phyloP scores from a whole-genome alignment of 2,329 filamentous ascomycete genomes.

The Epichloe festucae region DNA sequence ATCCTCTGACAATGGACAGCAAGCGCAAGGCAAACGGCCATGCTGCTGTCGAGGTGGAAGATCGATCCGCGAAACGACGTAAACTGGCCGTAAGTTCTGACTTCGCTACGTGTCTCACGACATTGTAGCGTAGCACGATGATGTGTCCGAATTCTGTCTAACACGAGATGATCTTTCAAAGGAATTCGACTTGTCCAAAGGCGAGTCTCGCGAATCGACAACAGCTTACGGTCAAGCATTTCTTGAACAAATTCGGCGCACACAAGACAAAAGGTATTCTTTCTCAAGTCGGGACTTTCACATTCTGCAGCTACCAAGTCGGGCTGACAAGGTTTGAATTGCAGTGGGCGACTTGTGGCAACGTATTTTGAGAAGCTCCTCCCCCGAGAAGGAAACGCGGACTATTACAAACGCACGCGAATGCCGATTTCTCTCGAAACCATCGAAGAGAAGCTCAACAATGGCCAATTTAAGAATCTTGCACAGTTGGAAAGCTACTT shows the following conservation, averaged over 20 bases:
- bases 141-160: background rate
- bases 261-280: conserved; percentile 65
- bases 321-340: background rate
- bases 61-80: conserved; percentile 43
- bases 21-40: conserved; percentile 43
- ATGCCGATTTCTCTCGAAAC: conserved; percentile 68
- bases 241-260: conserved; percentile 60
- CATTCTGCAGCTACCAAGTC: background rate
- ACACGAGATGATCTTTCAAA: conserved; percentile 7
- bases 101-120: background rate
- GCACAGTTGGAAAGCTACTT: conserved; percentile 71
- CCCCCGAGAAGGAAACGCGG: conserved; percentile 48
- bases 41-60: conserved; percentile 31
- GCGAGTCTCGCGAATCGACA: conserved; percentile 55
- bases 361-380: conserved; percentile 64
- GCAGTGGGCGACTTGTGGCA: conserved; percentile 59
- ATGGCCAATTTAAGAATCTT: conserved; percentile 55
- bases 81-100: conserved; percentile 33
- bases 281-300: background rate
- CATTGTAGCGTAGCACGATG: background rate
- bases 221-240: conserved; percentile 60
- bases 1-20: conserved; percentile 33
- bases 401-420: conserved; percentile 66
- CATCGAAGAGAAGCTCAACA: conserved; percentile 62
- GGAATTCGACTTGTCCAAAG: conserved; percentile 36